These are phyloP conservation scores for Claviceps pazoutovae DNA, from an alignment of 2,329 filamentous ascomycete genomes.

Conservation along the genomic window DNA sequence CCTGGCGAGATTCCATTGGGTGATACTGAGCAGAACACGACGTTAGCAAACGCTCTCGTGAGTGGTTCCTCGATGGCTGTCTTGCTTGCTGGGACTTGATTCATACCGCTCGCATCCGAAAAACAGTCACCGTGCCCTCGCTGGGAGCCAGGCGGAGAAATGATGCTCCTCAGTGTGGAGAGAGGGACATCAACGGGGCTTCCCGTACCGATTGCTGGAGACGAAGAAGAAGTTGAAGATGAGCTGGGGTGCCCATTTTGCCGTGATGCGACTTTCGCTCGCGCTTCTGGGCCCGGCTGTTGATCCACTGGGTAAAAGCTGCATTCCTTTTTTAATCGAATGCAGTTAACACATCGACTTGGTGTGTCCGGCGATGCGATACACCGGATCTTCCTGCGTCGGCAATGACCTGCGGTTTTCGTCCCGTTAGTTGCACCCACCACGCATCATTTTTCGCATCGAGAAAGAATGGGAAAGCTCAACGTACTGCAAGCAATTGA, in stretches of 20 bases:
- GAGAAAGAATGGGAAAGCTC: neutral
- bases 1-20: constrained; percentile 19
- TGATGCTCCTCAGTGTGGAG: neutral
- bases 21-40: constrained; percentile 15
- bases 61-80: neutral
- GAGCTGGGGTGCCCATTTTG: constrained; percentile 25
- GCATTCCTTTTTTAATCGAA: constrained; percentile 86
- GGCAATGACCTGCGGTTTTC: constrained; percentile 58
- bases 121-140: constrained; percentile 22
- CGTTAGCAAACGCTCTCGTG: neutral
- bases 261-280: constrained; percentile 27
- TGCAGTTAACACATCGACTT: constrained; percentile 80
- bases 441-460: neutral
- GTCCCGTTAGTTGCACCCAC: neutral
- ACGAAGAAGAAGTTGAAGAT: constrained; percentile 30
- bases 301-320: constrained; percentile 85
- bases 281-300: constrained; percentile 36
- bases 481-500: constrained; percentile 89
- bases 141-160: constrained; percentile 16
- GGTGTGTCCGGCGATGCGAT: constrained; percentile 63
- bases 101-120: constrained; percentile 31
- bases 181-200: constrained; percentile 26
- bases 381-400: constrained; percentile 86
- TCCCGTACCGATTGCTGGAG: constrained; percentile 30
- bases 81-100: neutral